phyloP scores from a whole-genome alignment of 805 yeast species.

The Ascoidea rubescens region DNA sequence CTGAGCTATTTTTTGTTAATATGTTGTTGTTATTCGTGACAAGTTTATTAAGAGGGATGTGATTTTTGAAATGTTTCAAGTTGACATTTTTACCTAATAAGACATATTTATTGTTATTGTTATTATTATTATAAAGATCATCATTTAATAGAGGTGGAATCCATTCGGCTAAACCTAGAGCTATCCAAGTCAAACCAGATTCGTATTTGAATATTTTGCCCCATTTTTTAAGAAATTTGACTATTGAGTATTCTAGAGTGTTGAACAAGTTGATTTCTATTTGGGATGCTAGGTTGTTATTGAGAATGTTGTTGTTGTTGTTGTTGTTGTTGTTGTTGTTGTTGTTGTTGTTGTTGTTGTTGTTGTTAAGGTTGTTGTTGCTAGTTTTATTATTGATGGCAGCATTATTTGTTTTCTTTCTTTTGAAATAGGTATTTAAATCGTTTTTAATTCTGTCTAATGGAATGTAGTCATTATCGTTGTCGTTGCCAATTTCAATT shows the following conservation, averaged over 20 bases:
- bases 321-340: not conserved
- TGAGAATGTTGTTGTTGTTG: slow-evolving; percentile 6
- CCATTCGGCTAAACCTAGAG: slow-evolving; percentile 83
- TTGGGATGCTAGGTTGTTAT: slow-evolving; percentile 11
- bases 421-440: not conserved
- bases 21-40: not conserved
- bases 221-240: slow-evolving; percentile 63
- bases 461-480: not conserved
- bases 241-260: slow-evolving; percentile 43
- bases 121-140: slow-evolving; percentile 16
- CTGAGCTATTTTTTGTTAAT: not conserved
- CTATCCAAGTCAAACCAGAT: slow-evolving; percentile 77
- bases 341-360: not conserved
- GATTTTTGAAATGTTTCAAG: slow-evolving; percentile 3
- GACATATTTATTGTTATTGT: slow-evolving; percentile 26
- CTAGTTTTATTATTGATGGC: slow-evolving; percentile 14
- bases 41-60: not conserved
- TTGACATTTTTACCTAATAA: slow-evolving; percentile 35
- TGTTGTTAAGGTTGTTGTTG: slow-evolving; percentile 3
- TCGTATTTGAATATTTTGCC: slow-evolving; percentile 66
- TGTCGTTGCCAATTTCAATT: slow-evolving; percentile 1
- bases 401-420: not conserved
- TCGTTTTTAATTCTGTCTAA: not conserved
- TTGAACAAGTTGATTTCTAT: slow-evolving; percentile 40
- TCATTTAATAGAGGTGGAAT: slow-evolving; percentile 44